phyloP scores from a whole-genome alignment of 2,329 filamentous ascomycete species.

The Zopfia rhizophila region DNA sequence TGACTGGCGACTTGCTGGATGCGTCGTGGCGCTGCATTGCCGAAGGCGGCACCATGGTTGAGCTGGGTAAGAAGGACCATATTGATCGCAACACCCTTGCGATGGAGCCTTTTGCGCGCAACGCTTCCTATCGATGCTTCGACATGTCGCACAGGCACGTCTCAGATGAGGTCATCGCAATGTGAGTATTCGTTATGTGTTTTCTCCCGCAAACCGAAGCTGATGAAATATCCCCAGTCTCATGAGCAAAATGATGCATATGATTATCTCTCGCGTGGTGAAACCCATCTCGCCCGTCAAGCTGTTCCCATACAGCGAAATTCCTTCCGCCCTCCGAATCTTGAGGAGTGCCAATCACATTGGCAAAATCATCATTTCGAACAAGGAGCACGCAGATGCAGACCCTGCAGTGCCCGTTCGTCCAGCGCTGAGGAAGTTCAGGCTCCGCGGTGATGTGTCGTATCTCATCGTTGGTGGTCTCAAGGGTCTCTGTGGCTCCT shows the following conservation, averaged over 20 bases:
- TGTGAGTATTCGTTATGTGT: neutral
- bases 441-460: conserved; percentile 16
- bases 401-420: conserved; percentile 23
- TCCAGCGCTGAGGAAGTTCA: neutral
- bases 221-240: no score
- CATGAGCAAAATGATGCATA: neutral
- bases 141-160: conserved; percentile 3
- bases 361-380: conserved; percentile 53
- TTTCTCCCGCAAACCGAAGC: no score
- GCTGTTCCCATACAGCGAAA: conserved; percentile 29
- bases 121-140: conserved; percentile 6
- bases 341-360: conserved; percentile 48
- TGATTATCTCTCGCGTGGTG: conserved; percentile 28
- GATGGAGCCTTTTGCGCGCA: conserved; percentile 5
- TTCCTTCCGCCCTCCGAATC: conserved; percentile 37
- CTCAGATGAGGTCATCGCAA: conserved; percentile 2
- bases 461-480: conserved; percentile 32
- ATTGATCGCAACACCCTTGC: conserved; percentile 11
- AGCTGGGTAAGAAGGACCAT: conserved; percentile 25
- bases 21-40: conserved; percentile 59
- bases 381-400: conserved; percentile 16
- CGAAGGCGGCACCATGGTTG: conserved; percentile 11
- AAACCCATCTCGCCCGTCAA: conserved; percentile 42
- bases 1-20: conserved; percentile 32
- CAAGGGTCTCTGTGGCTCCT: conserved; percentile 26